phyloP scores from a whole-genome alignment of 2,329 filamentous ascomycete species.

The Blastomyces gilchristii region DNA sequence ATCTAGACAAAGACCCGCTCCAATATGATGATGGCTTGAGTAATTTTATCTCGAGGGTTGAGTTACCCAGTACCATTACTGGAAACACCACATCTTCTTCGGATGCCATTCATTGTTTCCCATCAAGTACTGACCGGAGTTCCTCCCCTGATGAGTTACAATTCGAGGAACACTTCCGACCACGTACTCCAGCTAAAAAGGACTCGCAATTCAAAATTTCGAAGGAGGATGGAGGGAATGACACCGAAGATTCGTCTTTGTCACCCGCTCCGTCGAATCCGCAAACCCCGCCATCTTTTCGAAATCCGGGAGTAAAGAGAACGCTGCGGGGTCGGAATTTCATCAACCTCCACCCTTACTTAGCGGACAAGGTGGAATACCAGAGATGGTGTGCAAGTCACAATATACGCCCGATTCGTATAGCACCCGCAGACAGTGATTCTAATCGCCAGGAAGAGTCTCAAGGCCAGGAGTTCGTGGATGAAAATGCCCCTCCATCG shows the following conservation, averaged over 20 bases:
- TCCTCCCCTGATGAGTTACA: constrained; percentile 31
- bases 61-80: neutral
- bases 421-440: constrained; percentile 17
- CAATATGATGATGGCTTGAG: neutral
- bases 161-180: constrained; percentile 20
- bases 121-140: neutral
- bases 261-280: constrained; percentile 29
- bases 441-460: constrained; percentile 19
- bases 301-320: constrained; percentile 19
- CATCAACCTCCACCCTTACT: constrained; percentile 41
- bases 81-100: constrained; percentile 1
- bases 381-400: constrained; percentile 31
- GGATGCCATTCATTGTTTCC: neutral
- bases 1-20: constrained; percentile 3
- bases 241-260: constrained; percentile 24
- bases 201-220: neutral
- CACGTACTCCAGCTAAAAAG: constrained; percentile 9
- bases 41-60: neutral
- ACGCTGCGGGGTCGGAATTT: constrained; percentile 37
- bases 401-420: constrained; percentile 35
- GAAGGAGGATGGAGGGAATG: constrained; percentile 6
- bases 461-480: constrained; percentile 26
- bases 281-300: constrained; percentile 14
- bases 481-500: constrained; percentile 24
- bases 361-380: constrained; percentile 38